These are phyloP conservation scores for Silene uniflora DNA, from an alignment of 148 eudicot species.

Conservation along the genomic window DNA sequence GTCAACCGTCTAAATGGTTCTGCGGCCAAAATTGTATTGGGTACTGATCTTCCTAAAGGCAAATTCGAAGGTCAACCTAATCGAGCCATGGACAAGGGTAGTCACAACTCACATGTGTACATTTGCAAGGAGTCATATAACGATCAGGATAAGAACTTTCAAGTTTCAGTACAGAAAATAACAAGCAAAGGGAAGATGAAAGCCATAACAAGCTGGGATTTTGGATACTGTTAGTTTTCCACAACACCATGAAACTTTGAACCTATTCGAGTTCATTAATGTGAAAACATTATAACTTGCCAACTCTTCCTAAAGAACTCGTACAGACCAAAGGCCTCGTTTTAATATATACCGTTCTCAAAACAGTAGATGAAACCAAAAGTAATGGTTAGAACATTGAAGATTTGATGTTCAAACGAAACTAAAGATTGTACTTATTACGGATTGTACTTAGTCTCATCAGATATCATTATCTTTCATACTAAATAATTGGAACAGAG, in stretches of 20 bases:
- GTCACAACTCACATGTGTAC: neutral
- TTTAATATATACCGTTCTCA: neutral
- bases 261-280: neutral
- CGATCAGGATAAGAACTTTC: neutral
- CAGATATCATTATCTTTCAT: too few relatives aligned
- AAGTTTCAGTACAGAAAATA: too few relatives aligned
- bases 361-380: neutral
- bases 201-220: too few relatives aligned
- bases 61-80: neutral
- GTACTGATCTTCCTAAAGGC: neutral
- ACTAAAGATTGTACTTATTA: too few relatives aligned
- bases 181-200: too few relatives aligned
- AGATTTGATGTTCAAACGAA: too few relatives aligned
- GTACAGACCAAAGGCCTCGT: neutral
- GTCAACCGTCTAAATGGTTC: neutral
- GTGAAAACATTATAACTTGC: neutral
- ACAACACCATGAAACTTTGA: neutral
- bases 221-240: too few relatives aligned
- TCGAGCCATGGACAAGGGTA: neutral
- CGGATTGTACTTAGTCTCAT: too few relatives aligned
- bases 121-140: neutral
- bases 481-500: too few relatives aligned
- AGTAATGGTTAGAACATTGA: too few relatives aligned
- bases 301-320: neutral
- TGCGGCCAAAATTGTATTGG: neutral